phyloP scores from a whole-genome alignment of 2,329 filamentous ascomycete genomes.

The Exophiala alcalophila region DNA sequence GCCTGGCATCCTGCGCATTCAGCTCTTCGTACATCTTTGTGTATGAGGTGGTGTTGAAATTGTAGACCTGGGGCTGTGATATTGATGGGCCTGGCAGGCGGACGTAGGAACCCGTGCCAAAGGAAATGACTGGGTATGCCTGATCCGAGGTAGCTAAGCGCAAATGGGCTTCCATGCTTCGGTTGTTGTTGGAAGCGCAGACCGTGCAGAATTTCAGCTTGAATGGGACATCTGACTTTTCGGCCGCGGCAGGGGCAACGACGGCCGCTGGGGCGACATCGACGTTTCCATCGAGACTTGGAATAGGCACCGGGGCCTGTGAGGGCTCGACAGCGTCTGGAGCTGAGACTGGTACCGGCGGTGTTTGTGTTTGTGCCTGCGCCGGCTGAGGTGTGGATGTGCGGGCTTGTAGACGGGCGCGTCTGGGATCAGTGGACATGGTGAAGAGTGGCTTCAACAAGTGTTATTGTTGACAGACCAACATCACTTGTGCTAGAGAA shows the following conservation, averaged over 20 bases:
- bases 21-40: conserved; percentile 92
- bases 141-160: conserved; percentile 80
- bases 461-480: conserved; percentile 5
- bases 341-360: conserved; percentile 6
- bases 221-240: conserved; percentile 51
- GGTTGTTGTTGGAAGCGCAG: conserved; percentile 97
- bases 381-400: conserved; percentile 39
- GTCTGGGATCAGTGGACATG: conserved; percentile 52
- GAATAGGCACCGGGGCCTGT: background rate
- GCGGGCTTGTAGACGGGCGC: conserved; percentile 46
- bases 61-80: conserved; percentile 92
- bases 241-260: conserved; percentile 17
- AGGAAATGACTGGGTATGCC: conserved; percentile 92
- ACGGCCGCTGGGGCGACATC: conserved; percentile 22
- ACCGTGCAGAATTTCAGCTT: conserved; percentile 97
- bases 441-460: conserved; percentile 11
- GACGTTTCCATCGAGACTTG: conserved; percentile 21
- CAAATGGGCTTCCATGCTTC: conserved; percentile 99
- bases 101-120: conserved; percentile 92
- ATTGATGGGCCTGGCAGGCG: conserved; percentile 88
- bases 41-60: conserved; percentile 97
- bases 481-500: conserved; percentile 8
- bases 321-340: conserved; percentile 16
- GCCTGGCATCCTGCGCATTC: conserved; percentile 73
- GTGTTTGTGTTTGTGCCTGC: conserved; percentile 9